Evolutionary conservation across 2,329 filamentous ascomycete species (phyloP), one percentile per base, ranked within the genome.

Genomic region (Lasiodiplodia citricola): DNA sequence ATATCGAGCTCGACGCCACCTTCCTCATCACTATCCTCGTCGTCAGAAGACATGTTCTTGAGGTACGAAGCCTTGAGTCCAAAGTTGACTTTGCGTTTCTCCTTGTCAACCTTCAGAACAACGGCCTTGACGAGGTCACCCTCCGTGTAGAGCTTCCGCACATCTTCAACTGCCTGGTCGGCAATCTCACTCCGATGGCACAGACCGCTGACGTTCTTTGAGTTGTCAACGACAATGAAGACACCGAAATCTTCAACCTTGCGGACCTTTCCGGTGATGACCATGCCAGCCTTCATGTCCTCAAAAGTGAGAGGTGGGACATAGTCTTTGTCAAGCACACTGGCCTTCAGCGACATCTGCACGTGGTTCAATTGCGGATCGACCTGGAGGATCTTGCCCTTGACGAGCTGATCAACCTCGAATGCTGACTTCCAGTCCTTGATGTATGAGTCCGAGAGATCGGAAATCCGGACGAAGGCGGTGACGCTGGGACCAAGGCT

Each of bases 391-490:
- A 99, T 86, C 72, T 95, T 93, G 64, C 94, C 96, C 80, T 91
- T 93, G 66, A 99, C 93, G 6, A 99, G 86, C 80, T 98, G 94
- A 75, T 97, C 93, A 58, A 95, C 83, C 74, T 96, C 90, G 81
- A 95, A 97, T 55, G 90, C 85, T 44, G 92, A 88, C 82, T 97
- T 96, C 96, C 96, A 99, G 70, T 98, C 93, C 80, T 98, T 98
- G 74, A 99, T 83, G 78, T 90, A 99, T 8, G 88, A 87, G 78
- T 99, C 96, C 0, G 94, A 97, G 16, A 99, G 86, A 78, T 98
- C 94, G 11, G 91, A 88, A 66, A 98, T 91, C 73, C 92, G 91
- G 58, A 97, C 92, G 75, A 94, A 91, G 0, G 90, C 94, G 62
- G 92, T 92, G 21, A 97, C 86, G 71, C 91, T 89, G 21, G 92